Evolutionary conservation across 2,329 filamentous ascomycete species (phyloP).

Genomic region (Drechmeria coniospora): DNA sequence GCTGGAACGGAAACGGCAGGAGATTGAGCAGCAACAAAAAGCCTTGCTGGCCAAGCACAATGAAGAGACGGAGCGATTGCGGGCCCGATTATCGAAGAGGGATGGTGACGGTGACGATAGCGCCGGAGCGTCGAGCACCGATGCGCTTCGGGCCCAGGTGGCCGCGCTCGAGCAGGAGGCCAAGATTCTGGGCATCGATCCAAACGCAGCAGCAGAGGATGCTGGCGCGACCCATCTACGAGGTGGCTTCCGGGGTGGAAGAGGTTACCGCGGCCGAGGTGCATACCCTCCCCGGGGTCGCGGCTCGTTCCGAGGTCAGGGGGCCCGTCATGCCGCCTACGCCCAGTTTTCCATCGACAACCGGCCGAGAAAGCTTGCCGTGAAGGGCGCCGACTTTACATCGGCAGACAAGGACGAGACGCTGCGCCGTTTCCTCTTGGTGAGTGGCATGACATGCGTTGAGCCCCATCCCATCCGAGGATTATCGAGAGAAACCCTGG

Average conservation of each 20-base stretch:
- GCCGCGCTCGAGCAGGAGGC: constrained; percentile 62
- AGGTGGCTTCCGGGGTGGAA: constrained; percentile 23
- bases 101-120: constrained; percentile 8
- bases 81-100: constrained; percentile 30
- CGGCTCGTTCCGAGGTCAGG: constrained; percentile 24
- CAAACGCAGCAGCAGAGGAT: constrained; percentile 30
- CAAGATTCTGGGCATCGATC: constrained; percentile 51
- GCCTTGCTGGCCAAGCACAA: constrained; percentile 47
- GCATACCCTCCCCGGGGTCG: constrained; percentile 19
- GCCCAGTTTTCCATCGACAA: constrained; percentile 60
- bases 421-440: constrained; percentile 55
- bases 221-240: constrained; percentile 16
- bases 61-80: constrained; percentile 50
- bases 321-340: constrained; percentile 38
- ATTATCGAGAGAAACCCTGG: not conserved
- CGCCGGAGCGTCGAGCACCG: constrained; percentile 33
- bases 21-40: constrained; percentile 49
- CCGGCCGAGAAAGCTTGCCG: constrained; percentile 50
- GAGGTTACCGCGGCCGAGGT: constrained; percentile 16
- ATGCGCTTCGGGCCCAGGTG: constrained; percentile 53
- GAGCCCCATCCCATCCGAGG: not conserved
- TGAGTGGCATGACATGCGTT: no score
- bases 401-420: constrained; percentile 48
- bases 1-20: constrained; percentile 43
- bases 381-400: constrained; percentile 50